Evolutionary conservation across 2,329 filamentous ascomycete species (phyloP), one percentile per base, ranked within the genome.

Genomic region (Pseudocercospora fijiensis): DNA sequence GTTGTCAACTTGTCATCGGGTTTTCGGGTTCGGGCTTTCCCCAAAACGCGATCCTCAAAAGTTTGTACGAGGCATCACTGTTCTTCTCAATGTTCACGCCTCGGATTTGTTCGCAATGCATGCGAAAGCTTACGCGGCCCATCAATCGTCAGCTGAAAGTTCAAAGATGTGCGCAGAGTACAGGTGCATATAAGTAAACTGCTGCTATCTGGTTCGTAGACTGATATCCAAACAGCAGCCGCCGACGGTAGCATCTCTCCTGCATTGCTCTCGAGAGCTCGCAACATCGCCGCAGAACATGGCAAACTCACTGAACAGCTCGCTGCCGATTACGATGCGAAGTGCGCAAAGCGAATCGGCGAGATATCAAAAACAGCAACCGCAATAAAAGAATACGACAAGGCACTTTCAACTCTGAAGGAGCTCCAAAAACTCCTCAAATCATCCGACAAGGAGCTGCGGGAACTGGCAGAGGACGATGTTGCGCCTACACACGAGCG

Each of bases 351-450:
- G 76, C 82, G 83, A 67, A 72, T 84, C 28, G 86, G 85, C 45
- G 83, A 87, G 69, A 77, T 87, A 58, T 78, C 81, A 16, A 74
- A 79, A 20, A 80, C 86, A 4, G 79, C 82, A 37, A 76, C 79
- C 43, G 83, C 84, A 3, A 72, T 88, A 64, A 78, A 81, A 67
- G 80, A 83, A 70, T 88, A 85, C 81, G 83, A 87, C 57, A 80
- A 82, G 64, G 84, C 85, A 53, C 82, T 82, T 59, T 82, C 86
- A 79, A 82, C 85, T 56, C 78, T 87, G 60, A 65, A 75, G 56
- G 95, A 98, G 77, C 85, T 99, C 58, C 86, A 88, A 10, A 82
- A 88, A 8, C 83, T 99, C 59, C 88, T 96, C 10, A 79, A 20
- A 84, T 85, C 66, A 8, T 62, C 71, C 16, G 86, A 89, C 69